Evolutionary conservation across 495 filamentous ascomycete species (phyloP).

Genomic region (Extremus antarcticus): DNA sequence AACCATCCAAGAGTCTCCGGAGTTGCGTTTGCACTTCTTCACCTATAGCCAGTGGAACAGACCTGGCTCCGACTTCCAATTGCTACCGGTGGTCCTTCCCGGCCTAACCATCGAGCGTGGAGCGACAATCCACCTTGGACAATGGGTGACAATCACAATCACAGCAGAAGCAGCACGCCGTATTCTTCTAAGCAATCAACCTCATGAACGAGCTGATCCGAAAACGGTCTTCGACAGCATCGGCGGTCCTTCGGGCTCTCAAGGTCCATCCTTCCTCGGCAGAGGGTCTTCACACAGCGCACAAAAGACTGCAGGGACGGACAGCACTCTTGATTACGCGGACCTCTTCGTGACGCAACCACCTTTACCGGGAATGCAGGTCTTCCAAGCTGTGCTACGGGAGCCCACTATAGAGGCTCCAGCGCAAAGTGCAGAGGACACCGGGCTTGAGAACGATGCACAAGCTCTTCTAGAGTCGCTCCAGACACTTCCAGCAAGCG

Average conservation of each 20-base stretch:
- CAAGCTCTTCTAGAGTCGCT: too few relatives aligned
- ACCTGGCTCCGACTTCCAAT: not conserved
- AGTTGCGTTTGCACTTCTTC: conserved; percentile 14
- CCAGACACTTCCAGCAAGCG: too few relatives aligned
- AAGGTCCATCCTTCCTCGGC: not conserved
- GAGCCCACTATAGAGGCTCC: not conserved
- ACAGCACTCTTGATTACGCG: conserved; percentile 1
- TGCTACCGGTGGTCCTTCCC: conserved; percentile 4
- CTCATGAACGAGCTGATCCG: not conserved
- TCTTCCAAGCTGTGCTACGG: conserved; percentile 1
- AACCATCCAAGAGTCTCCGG: conserved; percentile 3
- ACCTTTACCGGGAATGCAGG: conserved; percentile 11
- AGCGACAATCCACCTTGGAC: conserved; percentile 5
- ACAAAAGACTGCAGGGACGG: too few relatives aligned
- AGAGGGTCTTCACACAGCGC: not conserved
- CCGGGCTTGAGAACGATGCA: too few relatives aligned
- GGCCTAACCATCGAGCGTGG: conserved; percentile 10
- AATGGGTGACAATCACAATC: conserved; percentile 7
- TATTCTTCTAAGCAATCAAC: not conserved
- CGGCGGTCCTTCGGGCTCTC: conserved; percentile 3
- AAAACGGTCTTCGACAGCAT: conserved; percentile 13
- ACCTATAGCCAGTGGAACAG: conserved; percentile 1
- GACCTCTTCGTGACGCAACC: conserved; percentile 15
- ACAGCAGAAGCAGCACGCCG: conserved; percentile 6
- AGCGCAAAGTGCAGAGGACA: too few relatives aligned